A percentile compares a stretch with the other conserved stretches of the same genome.
phyloP scores from a whole-genome alignment of 495 filamentous ascomycete genomes.

The Aspergillus indologenus region DNA sequence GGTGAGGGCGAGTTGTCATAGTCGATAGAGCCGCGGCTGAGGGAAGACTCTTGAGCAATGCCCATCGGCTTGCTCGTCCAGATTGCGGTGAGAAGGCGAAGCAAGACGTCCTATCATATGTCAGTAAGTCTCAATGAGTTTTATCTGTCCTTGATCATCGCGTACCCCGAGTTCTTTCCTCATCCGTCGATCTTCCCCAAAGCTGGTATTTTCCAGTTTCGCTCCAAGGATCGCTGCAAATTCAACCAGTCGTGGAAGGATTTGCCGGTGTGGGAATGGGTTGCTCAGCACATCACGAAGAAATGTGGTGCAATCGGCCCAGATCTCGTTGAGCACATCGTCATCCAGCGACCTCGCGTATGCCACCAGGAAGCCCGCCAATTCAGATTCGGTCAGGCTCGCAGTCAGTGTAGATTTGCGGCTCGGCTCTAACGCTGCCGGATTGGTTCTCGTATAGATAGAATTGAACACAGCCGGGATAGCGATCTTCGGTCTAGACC shows the following conservation, averaged over 20 bases:
- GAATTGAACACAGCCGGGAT: constrained; percentile 97
- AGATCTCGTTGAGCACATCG: constrained; percentile 99
- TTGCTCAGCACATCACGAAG: constrained; percentile 86
- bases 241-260: constrained; percentile 79
- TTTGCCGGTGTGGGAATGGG: constrained; percentile 91
- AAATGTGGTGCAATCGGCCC: constrained; percentile 91
- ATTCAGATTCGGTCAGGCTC: constrained; percentile 72
- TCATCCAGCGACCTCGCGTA: constrained; percentile 90
- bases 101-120: constrained; percentile 71
- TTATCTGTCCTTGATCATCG: constrained; percentile 11
- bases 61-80: constrained; percentile 84
- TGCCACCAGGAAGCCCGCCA: constrained; percentile 83
- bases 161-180: constrained; percentile 84
- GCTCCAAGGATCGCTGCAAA: constrained; percentile 85
- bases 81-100: constrained; percentile 81
- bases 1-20: constrained; percentile 39
- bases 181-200: constrained; percentile 94
- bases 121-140: constrained; percentile 19
- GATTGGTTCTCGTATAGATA: constrained; percentile 90
- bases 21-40: constrained; percentile 44
- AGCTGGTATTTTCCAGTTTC: constrained; percentile 96
- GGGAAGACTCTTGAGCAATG: constrained; percentile 44
- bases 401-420: constrained; percentile 86
- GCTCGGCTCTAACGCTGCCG: constrained; percentile 69
- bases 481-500: constrained; percentile 85